Conservation (phyloP, 176 grass and related monocot species). For the Musa schizocarpa region DNA sequence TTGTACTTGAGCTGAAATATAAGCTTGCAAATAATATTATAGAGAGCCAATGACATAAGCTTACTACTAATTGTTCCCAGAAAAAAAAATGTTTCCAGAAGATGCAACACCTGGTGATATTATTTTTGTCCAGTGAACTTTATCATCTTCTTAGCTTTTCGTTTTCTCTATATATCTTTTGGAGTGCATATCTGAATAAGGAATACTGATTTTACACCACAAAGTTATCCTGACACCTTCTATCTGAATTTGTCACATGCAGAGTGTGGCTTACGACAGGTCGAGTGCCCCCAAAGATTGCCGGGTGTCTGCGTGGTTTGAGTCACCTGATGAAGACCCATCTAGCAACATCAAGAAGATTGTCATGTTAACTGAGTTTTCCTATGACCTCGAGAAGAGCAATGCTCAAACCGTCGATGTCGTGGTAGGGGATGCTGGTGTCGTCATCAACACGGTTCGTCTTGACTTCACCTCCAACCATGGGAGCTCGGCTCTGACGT, state of each 20-base stretch:
- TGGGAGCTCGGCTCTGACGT: conserved; percentile 44
- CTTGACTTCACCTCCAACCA: conserved; percentile 67
- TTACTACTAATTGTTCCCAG: too few relatives aligned
- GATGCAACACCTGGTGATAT: too few relatives aligned
- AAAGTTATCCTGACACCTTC: not conserved
- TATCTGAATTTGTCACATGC: conserved; percentile 15
- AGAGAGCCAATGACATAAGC: too few relatives aligned
- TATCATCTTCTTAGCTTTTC: too few relatives aligned
- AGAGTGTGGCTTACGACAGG: conserved; percentile 61
- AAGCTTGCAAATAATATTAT: too few relatives aligned
- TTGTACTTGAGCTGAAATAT: too few relatives aligned
- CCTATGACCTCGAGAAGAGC: conserved; percentile 44
- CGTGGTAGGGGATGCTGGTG: conserved; percentile 13
- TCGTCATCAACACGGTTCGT: conserved; percentile 45
- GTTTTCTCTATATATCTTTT: too few relatives aligned
- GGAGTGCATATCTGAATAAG: too few relatives aligned
- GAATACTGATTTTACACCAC: too few relatives aligned
- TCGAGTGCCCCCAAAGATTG: conserved; percentile 63
- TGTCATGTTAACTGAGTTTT: conserved; percentile 29
- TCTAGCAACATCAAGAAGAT: conserved; percentile 23
- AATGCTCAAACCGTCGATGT: conserved; percentile 50
- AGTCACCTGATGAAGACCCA: conserved; percentile 21
- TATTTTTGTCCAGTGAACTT: too few relatives aligned
- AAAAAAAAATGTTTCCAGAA: too few relatives aligned
- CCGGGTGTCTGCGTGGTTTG: conserved; percentile 46